These are phyloP conservation scores for Neurospora sp. DNA, from an alignment of 495 filamentous ascomycete species.

Conservation along the genomic window DNA sequence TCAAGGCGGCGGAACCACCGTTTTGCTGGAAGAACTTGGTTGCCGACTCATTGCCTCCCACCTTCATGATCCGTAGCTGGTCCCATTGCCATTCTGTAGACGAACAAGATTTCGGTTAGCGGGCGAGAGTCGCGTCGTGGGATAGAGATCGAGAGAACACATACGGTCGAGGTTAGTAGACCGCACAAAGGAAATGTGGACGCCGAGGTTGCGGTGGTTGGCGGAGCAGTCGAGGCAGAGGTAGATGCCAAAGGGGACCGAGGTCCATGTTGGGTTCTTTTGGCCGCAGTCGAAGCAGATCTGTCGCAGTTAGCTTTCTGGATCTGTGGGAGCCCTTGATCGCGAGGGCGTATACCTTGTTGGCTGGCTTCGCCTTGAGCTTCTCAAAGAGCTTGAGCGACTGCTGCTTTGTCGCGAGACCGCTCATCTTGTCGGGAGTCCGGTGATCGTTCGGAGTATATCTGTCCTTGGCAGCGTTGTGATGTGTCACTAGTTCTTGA, in stretches of 20 bases:
- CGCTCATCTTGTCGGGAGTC: conserved; percentile 51
- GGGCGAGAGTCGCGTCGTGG: not conserved
- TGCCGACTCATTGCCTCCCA: conserved; percentile 94
- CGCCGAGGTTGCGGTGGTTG: conserved; percentile 82
- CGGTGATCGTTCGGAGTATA: not conserved
- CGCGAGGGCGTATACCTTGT: conserved; percentile 57
- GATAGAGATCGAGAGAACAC: conserved; percentile 18
- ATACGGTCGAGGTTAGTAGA: conserved; percentile 97
- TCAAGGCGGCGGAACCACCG: conserved; percentile 83
- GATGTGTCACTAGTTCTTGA: not conserved
- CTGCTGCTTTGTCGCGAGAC: conserved; percentile 79
- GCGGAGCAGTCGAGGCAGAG: conserved; percentile 95
- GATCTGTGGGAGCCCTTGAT: not conserved
- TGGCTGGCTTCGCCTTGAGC: conserved; percentile 83
- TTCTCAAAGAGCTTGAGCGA: conserved; percentile 98
- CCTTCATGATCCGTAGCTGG: conserved; percentile 95
- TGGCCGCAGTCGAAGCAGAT: conserved; percentile 95
- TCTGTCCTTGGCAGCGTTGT: not conserved
- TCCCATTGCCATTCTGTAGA: conserved; percentile 98
- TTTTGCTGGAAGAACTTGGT: conserved; percentile 97
- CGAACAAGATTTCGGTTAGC: conserved; percentile 5
- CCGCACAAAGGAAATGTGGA: conserved; percentile 95
- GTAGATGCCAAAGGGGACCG: conserved; percentile 94
- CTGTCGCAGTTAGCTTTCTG: conserved; percentile 31
- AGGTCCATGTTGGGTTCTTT: conserved; percentile 98